Evolutionary conservation across 352 stramenopile genomes (phyloP).

Genomic region (Phytophthora capsici): DNA sequence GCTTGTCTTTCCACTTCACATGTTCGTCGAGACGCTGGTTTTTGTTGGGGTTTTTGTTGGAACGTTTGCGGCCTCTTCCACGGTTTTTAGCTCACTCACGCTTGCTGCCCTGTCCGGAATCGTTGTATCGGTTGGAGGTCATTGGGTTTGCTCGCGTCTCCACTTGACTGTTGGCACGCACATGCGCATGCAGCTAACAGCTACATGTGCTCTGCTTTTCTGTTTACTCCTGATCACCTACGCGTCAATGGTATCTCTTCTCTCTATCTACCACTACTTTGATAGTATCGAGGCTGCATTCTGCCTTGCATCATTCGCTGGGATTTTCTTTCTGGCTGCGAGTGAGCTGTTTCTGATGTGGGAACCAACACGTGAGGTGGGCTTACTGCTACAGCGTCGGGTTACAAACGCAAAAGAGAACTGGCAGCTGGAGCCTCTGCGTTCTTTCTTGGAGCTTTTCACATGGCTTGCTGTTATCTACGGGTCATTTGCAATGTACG

Average conservation of each 20-base stretch:
- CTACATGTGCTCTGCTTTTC: slow-evolving; percentile 79
- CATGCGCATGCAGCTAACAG: slow-evolving; percentile 64
- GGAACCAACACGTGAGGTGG: slow-evolving; percentile 75
- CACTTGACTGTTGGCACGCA: slow-evolving; percentile 62
- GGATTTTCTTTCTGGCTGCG: slow-evolving; percentile 80
- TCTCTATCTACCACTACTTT: slow-evolving; percentile 88
- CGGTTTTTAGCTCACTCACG: slow-evolving; percentile 75
- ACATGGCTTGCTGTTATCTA: slow-evolving; percentile 84
- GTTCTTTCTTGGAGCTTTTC: slow-evolving; percentile 85
- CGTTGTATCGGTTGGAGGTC: slow-evolving; percentile 75
- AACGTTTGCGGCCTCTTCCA: slow-evolving; percentile 76
- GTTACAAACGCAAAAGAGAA: slow-evolving; percentile 83
- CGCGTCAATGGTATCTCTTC: slow-evolving; percentile 67
- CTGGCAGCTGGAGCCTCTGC: slow-evolving; percentile 74
- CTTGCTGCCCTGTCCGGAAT: slow-evolving; percentile 77
- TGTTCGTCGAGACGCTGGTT: slow-evolving; percentile 74
- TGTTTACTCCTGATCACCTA: slow-evolving; percentile 78
- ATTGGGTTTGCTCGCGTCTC: slow-evolving; percentile 70
- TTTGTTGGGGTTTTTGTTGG: slow-evolving; percentile 80
- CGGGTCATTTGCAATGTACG: slow-evolving; percentile 83
- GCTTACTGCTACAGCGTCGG: slow-evolving; percentile 74
- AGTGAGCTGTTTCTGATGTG: slow-evolving; percentile 87
- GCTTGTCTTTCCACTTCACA: slow-evolving; percentile 75
- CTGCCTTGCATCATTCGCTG: slow-evolving; percentile 76
- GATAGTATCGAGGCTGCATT: slow-evolving; percentile 88